Evolutionary conservation across 2,329 filamentous ascomycete species (phyloP).

Genomic region (Fusarium lyarnte): DNA sequence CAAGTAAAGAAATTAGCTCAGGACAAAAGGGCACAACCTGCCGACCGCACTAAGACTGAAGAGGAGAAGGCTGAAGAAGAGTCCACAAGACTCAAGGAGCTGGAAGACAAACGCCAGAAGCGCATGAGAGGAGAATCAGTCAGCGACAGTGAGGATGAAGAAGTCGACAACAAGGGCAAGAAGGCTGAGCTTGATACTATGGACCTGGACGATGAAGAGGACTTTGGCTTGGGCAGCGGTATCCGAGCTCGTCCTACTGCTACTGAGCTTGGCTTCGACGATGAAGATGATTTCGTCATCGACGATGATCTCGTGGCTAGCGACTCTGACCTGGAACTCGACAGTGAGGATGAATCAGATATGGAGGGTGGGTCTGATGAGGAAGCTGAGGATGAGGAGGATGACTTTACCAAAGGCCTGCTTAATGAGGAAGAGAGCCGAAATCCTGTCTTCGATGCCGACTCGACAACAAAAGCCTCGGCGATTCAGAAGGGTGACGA

Average conservation of each 20-base stretch:
- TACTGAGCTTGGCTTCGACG: slow-evolving; percentile 78
- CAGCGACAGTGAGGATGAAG: slow-evolving; percentile 70
- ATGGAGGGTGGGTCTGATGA: slow-evolving; percentile 55
- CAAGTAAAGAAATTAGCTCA: slow-evolving; percentile 83
- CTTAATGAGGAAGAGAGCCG: slow-evolving; percentile 67
- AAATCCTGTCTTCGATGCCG: slow-evolving; percentile 60
- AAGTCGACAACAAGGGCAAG: slow-evolving; percentile 53
- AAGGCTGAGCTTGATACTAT: slow-evolving; percentile 51
- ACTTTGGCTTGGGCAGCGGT: slow-evolving; percentile 69
- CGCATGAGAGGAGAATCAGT: slow-evolving; percentile 89
- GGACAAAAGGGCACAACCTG: slow-evolving; percentile 85
- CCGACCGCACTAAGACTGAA: slow-evolving; percentile 88
- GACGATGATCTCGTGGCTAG: slow-evolving; percentile 90
- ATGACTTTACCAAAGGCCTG: slow-evolving; percentile 76
- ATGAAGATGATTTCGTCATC: slow-evolving; percentile 93
- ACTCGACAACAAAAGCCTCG: slow-evolving; percentile 54
- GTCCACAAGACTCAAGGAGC: slow-evolving; percentile 76
- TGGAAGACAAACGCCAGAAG: slow-evolving; percentile 83
- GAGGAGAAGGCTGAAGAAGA: slow-evolving; percentile 86
- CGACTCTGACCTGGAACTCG: slow-evolving; percentile 74
- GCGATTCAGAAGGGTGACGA: slow-evolving; percentile 55
- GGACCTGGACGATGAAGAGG: slow-evolving; percentile 56
- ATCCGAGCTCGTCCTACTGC: slow-evolving; percentile 66
- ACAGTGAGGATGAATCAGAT: slow-evolving; percentile 63
- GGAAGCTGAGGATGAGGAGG: slow-evolving; percentile 51